These are phyloP conservation scores for Zygosaccharomyces bailii DNA, from an alignment of 805 yeast species.

Conservation along the genomic window DNA sequence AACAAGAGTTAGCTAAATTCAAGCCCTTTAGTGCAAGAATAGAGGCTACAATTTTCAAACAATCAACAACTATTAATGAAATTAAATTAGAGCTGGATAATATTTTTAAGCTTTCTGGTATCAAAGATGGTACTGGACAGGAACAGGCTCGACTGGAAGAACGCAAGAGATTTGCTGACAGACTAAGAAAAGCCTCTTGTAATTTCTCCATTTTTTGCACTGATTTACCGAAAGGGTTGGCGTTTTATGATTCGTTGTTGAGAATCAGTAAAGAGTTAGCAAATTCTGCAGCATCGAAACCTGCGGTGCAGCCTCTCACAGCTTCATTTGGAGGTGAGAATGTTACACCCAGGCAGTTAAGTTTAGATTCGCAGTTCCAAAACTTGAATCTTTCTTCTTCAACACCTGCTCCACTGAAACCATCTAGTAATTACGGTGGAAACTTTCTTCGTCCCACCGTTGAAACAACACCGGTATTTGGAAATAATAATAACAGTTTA, in stretches of 20 bases:
- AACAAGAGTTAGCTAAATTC: conserved; percentile 73
- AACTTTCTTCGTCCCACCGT: conserved; percentile 1
- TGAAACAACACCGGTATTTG: conserved; percentile 4
- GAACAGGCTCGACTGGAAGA: conserved; percentile 35
- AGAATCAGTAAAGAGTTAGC: conserved; percentile 29
- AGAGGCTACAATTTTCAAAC: conserved; percentile 64
- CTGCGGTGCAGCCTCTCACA: conserved; percentile 2
- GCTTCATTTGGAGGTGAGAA: conserved; percentile 7
- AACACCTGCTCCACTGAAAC: conserved; percentile 16
- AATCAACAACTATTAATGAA: conserved; percentile 49
- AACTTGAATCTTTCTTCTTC: conserved; percentile 3
- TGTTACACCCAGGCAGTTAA: neutral
- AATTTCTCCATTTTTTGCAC: conserved; percentile 55
- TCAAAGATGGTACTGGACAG: conserved; percentile 42
- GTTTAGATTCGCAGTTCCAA: conserved; percentile 5
- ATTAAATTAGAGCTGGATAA: conserved; percentile 46
- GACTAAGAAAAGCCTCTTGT: conserved; percentile 48
- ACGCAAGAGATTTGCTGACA: conserved; percentile 38
- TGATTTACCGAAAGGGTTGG: conserved; percentile 60
- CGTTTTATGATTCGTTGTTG: conserved; percentile 53
- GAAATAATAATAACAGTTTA: neutral
- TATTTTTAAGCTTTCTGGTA: conserved; percentile 42
- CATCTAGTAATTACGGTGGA: conserved; percentile 9
- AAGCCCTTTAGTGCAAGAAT: conserved; percentile 63
- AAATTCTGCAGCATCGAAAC: conserved; percentile 10